Conservation (phyloP, 2,329 filamentous ascomycete genomes). For the Cryphonectria nitschkei region DNA sequence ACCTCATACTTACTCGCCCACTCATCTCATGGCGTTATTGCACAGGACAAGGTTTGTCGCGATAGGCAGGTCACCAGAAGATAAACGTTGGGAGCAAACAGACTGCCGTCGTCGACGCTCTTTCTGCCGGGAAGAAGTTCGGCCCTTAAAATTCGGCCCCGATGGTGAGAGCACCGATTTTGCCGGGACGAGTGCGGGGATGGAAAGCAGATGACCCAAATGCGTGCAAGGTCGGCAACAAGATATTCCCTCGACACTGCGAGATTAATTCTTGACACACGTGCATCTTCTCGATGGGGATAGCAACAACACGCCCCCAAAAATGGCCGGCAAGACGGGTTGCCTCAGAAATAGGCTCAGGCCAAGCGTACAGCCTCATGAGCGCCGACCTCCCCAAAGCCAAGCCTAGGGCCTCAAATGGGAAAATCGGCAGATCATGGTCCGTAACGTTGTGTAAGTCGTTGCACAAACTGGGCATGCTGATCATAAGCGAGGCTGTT, state of each 20-base stretch:
- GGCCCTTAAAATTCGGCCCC: conserved; percentile 1
- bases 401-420: background rate
- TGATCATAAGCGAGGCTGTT: background rate
- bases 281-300: background rate
- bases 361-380: background rate
- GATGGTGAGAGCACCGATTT: background rate
- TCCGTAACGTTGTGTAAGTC: background rate
- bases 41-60: background rate
- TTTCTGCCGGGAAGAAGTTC: background rate
- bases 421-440: background rate
- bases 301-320: background rate
- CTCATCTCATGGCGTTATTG: background rate
- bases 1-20: background rate
- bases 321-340: background rate
- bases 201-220: background rate
- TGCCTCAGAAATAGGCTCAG: background rate
- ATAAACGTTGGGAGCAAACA: background rate
- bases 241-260: background rate
- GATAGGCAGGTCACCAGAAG: background rate
- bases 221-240: background rate
- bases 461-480: background rate
- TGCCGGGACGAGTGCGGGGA: background rate
- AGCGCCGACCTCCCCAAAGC: background rate
- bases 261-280: background rate
- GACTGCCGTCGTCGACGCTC: background rate